Evolutionary conservation across 768 basidiomycete species (phyloP).

Genomic region (Sarcodon aspratus): DNA sequence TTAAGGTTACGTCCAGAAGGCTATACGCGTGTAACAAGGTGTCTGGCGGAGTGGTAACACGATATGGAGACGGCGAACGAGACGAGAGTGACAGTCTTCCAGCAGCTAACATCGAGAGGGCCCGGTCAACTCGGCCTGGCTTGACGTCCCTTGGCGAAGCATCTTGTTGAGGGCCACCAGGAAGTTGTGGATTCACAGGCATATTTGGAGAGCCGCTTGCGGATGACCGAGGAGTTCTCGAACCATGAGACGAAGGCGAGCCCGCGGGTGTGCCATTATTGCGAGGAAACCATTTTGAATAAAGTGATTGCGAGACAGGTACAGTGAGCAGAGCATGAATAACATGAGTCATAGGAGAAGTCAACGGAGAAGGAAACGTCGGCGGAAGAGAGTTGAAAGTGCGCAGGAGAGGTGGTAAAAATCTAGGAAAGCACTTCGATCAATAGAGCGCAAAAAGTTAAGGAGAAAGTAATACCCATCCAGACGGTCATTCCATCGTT

Average conservation of each 20-base stretch:
- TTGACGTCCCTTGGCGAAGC: constrained; percentile 12
- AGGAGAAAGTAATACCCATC: constrained; percentile 43
- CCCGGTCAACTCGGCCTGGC: constrained; percentile 36
- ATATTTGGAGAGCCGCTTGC: constrained; percentile 25
- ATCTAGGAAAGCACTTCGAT: constrained; percentile 22
- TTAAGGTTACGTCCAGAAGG: constrained; percentile 47
- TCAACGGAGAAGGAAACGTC: constrained; percentile 50
- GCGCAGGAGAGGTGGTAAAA: constrained; percentile 62
- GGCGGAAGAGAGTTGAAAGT: constrained; percentile 58
- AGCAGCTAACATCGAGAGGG: constrained; percentile 40
- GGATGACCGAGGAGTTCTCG: constrained; percentile 16
- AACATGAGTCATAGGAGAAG: constrained; percentile 64
- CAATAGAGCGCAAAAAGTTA: neutral
- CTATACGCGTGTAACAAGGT: constrained; percentile 55
- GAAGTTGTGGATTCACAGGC: constrained; percentile 6
- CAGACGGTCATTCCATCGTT: constrained; percentile 64
- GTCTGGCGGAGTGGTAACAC: constrained; percentile 33
- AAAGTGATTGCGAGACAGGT: constrained; percentile 50
- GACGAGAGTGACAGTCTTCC: constrained; percentile 31
- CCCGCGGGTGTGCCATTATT: constrained; percentile 9
- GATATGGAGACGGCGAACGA: constrained; percentile 16
- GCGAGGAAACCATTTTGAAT: constrained; percentile 49
- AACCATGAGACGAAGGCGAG: constrained; percentile 18
- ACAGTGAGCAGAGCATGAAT: constrained; percentile 76
- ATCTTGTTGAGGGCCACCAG: constrained; percentile 10